Conservation (phyloP, 2,329 filamentous ascomycete species). For the Xylaria sp. region DNA sequence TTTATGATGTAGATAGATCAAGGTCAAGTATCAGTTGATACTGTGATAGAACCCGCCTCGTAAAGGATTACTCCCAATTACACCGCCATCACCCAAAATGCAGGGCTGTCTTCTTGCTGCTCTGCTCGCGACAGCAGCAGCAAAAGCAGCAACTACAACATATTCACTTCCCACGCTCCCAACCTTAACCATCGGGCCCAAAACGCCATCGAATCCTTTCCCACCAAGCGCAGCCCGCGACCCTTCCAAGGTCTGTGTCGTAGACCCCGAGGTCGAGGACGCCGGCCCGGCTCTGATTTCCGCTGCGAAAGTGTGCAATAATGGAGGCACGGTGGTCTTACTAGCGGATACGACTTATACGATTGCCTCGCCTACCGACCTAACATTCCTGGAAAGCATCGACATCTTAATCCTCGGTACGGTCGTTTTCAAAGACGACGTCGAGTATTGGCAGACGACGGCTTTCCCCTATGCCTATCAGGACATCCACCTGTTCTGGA, state of each 20-base stretch:
- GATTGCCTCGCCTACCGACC: constrained; percentile 65
- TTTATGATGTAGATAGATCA: not conserved
- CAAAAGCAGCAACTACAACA: not conserved
- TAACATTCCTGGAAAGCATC: constrained; percentile 65
- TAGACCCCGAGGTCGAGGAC: constrained; percentile 15
- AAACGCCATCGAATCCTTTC: constrained; percentile 12
- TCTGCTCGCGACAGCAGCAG: not conserved
- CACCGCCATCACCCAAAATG: not conserved
- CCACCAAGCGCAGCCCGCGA: constrained; percentile 13
- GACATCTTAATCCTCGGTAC: constrained; percentile 57
- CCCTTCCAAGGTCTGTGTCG: constrained; percentile 19
- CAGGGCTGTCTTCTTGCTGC: not conserved
- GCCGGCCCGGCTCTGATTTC: constrained; percentile 23
- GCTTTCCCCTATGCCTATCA: constrained; percentile 68
- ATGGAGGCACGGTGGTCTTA: constrained; percentile 65
- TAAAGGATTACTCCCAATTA: not conserved
- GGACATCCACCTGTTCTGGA: constrained; percentile 70
- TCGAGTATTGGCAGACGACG: constrained; percentile 69
- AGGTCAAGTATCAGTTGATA: not conserved
- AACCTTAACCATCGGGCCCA: constrained; percentile 1
- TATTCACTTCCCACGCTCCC: constrained; percentile 15
- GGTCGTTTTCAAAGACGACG: constrained; percentile 64
- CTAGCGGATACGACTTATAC: constrained; percentile 59
- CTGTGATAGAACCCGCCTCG: not conserved
- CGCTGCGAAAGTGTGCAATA: constrained; percentile 46